Percentiles rank a stretch among this genome's conserved stretches.
Evolutionary conservation across 169 alveolate genomes (phyloP).

Genomic region (Babesia bigemina): DNA sequence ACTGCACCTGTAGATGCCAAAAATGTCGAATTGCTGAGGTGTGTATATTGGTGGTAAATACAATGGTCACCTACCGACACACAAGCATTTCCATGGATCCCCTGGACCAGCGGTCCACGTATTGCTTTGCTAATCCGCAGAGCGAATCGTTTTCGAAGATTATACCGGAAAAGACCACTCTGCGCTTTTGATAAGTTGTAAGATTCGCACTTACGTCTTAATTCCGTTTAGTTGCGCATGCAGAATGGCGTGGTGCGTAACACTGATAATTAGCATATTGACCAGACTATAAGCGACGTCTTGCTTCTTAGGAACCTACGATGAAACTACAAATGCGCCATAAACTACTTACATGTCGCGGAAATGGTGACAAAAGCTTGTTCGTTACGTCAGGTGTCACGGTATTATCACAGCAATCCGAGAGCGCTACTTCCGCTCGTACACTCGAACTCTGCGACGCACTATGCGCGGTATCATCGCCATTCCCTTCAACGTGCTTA

Average conservation of each 20-base stretch:
- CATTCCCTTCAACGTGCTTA: no score
- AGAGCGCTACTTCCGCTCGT: no score
- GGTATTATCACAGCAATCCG: no score
- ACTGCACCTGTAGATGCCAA: conserved; percentile 10
- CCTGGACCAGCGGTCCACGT: conserved; percentile 24
- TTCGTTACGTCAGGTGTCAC: no score
- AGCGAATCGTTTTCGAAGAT: conserved; percentile 6
- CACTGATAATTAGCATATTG: conserved; percentile 17
- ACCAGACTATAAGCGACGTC: conserved; percentile 50
- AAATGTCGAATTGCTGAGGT: conserved; percentile 12
- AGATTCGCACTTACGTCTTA: conserved; percentile 14
- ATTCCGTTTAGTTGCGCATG: conserved; percentile 24
- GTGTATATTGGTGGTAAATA: not conserved
- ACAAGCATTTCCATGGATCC: conserved; percentile 16
- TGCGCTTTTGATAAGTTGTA: not conserved
- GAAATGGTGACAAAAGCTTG: not conserved
- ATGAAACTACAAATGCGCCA: not conserved
- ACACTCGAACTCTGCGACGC: no score
- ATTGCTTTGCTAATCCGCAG: conserved; percentile 7
- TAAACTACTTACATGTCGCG: conserved; percentile 1
- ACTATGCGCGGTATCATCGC: no score
- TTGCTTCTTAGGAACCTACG: conserved; percentile 23
- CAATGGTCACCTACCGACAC: not conserved
- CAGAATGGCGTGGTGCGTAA: conserved; percentile 44
- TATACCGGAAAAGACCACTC: conserved; percentile 43